A percentile compares a stretch with the other conserved stretches of the same genome.
Evolutionary conservation across 2,329 filamentous ascomycete genomes (phyloP).

Genomic region (Metarhizium anisopliae): DNA sequence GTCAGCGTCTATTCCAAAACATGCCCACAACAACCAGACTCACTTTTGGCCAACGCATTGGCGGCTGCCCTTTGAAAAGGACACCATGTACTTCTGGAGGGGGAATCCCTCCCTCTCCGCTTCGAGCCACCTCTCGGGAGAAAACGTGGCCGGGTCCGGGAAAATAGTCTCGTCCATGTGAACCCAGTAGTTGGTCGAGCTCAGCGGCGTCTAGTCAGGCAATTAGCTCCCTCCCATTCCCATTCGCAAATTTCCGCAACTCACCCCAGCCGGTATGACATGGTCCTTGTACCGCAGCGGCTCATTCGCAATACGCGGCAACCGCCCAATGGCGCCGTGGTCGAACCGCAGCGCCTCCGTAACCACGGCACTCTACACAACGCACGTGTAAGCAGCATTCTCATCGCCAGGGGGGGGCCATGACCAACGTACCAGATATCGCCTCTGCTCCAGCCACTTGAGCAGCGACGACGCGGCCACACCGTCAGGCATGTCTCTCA

Average conservation of each 20-base stretch:
- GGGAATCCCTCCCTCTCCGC: not conserved
- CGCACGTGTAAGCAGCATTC: not conserved
- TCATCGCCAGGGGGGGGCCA: not conserved
- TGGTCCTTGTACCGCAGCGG: not conserved
- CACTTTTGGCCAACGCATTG: conserved; percentile 15
- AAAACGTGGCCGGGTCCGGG: conserved; percentile 14
- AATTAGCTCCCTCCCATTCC: no score
- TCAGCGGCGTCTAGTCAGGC: conserved; percentile 19
- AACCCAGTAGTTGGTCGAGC: conserved; percentile 24
- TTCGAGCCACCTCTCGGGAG: conserved; percentile 17
- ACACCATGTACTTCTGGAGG: conserved; percentile 10
- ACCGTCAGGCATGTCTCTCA: not conserved
- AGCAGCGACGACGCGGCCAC: not conserved
- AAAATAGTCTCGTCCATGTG: conserved; percentile 15
- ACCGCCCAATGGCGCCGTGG: not conserved
- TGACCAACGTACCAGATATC: not conserved
- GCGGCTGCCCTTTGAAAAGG: conserved; percentile 13
- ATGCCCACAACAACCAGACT: not conserved
- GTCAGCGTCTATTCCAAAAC: not conserved
- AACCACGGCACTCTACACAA: conserved; percentile 6
- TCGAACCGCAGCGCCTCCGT: conserved; percentile 4
- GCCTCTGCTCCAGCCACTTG: conserved; percentile 1
- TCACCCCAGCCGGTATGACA: conserved; percentile 13
- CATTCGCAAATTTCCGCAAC: conserved; percentile 2
- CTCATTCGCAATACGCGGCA: not conserved